Evolutionary conservation across 441 rosid genomes (phyloP), one percentile per base, ranked within the genome.

Genomic region (Gossypium gossypioides): DNA sequence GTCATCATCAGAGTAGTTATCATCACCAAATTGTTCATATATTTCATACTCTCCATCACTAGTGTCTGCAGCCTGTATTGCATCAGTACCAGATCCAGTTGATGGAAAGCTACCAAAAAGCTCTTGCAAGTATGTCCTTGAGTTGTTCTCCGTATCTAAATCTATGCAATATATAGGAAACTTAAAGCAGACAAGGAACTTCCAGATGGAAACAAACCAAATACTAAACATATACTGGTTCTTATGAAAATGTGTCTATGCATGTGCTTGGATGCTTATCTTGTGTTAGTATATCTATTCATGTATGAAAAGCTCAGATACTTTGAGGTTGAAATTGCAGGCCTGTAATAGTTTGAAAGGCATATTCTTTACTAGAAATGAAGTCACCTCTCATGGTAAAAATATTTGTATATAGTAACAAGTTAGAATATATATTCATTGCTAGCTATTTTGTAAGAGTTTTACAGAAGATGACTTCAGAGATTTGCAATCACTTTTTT

Each of bases 41-140:
- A 93, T 91, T 77, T 90, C 87, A 81, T 85, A 93, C 77, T 93
- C 99, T 61, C 82, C 96, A 73, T 88, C 97, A 68, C 89, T 89
- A 60, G 71, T 79, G 46, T 87, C 86, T 6, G 57, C 89, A 66
- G 81, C 85, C 66, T 81, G 83, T 40, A 72, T 72, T 66, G 79
- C 85, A 64, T 72, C 86, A 61, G 68, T 82, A 75, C 59, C 83
- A 62, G 70, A 75, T 63, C 78, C 86, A 24, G 80, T 73, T n/a
- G 85, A 76, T 74, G 96, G 91, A 79, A 96, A 96, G 81, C 92
- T 89, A 73, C 86, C 91, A 32, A 96, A 93, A 55, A 96, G 92
- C 65, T 91, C 92, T 89, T 91, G 99, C 76, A 96, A 80, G 77
- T 88, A 89, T 72, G 85, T 80, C 77, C 85, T 87, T 21, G 99